Percentiles rank a stretch among this genome's conserved stretches.
Evolutionary conservation across 1,284 basidiomycete genomes (phyloP).

Genomic region (Agaricales sp.): DNA sequence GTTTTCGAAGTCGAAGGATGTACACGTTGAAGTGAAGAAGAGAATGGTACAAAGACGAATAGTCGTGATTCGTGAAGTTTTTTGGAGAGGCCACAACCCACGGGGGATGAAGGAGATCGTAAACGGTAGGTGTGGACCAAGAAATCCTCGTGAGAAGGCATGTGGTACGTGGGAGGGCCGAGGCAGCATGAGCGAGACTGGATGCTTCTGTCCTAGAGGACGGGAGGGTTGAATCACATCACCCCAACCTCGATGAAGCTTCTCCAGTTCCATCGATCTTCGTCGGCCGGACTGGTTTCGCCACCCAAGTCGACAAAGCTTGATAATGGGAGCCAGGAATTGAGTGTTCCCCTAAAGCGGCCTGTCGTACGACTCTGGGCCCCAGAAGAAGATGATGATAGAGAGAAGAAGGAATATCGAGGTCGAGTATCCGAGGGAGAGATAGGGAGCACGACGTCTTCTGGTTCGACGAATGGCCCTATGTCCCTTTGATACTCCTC

Average conservation of each 20-base stretch:
- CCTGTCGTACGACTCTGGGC: background rate
- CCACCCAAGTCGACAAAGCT: background rate
- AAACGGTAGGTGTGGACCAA: too few relatives aligned
- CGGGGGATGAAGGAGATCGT: too few relatives aligned
- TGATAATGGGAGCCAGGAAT: background rate
- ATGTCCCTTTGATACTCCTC: background rate
- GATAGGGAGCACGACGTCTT: background rate
- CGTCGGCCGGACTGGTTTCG: background rate
- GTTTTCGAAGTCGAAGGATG: too few relatives aligned
- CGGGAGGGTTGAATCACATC: background rate
- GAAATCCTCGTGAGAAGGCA: too few relatives aligned
- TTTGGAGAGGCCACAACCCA: too few relatives aligned
- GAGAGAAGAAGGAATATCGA: background rate
- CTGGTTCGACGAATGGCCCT: background rate
- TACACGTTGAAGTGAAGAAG: too few relatives aligned
- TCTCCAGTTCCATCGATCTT: conserved; percentile 1
- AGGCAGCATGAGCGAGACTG: too few relatives aligned
- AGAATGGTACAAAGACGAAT: too few relatives aligned
- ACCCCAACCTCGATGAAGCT: conserved; percentile 1
- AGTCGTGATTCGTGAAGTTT: too few relatives aligned
- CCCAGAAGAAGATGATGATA: background rate
- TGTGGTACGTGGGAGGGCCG: too few relatives aligned
- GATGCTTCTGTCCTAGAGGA: too few relatives aligned
- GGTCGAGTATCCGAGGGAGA: background rate
- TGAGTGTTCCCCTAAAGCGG: background rate